phyloP scores from a whole-genome alignment of 306 rosid species.

The Comarum palustre region DNA sequence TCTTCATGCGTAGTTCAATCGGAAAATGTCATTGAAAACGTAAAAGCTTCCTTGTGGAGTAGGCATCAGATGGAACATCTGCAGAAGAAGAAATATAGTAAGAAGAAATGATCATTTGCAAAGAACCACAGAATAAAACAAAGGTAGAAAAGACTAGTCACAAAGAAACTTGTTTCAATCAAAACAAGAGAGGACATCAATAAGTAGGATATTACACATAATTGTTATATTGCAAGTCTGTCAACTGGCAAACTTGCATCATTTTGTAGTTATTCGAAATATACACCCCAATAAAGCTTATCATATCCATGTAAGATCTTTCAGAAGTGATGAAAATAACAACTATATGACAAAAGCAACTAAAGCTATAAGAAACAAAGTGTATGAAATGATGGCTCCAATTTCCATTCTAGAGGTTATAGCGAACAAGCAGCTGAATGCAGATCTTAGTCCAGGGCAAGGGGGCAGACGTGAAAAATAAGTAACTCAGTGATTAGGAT shows the following conservation, averaged over 20 bases:
- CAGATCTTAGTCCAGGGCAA: too few species aligned
- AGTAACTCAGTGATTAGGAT: not conserved
- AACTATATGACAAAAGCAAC: not conserved
- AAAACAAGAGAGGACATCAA: not conserved
- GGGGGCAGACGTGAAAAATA: too few species aligned
- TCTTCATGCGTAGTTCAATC: constrained; percentile 87
- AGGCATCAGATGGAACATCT: constrained; percentile 99
- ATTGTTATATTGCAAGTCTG: not conserved
- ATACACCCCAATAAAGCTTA: not conserved
- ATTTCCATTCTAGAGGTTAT: not conserved
- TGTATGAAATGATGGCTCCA: not conserved
- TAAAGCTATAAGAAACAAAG: not conserved
- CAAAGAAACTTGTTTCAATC: not conserved
- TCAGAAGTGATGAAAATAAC: not conserved
- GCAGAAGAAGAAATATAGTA: constrained; percentile 19
- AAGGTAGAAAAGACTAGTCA: not conserved
- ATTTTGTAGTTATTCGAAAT: not conserved
- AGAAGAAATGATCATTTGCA: constrained; percentile 7
- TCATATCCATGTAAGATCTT: not conserved
- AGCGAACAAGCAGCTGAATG: not conserved
- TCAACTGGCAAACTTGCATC: not conserved
- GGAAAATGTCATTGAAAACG: constrained; percentile 88
- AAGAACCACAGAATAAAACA: not conserved
- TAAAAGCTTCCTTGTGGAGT: constrained; percentile 82
- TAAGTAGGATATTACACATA: not conserved